phyloP scores from a whole-genome alignment of 768 basidiomycete genomes.

The Termitomyces sp. region DNA sequence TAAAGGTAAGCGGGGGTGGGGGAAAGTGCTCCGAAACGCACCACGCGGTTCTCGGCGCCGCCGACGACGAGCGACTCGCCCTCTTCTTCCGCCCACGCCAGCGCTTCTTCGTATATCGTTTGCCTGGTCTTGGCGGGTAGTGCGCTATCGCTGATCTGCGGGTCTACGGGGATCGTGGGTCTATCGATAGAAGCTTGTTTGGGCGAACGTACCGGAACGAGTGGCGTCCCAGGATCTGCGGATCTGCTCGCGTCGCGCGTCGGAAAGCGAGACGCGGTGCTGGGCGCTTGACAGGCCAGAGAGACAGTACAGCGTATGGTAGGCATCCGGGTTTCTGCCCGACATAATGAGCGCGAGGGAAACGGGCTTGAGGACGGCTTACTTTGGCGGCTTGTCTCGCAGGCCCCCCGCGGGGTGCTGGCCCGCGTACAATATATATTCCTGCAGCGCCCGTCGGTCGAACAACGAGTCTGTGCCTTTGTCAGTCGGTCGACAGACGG shows the following conservation, averaged over 20 bases:
- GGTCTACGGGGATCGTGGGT: constrained; percentile 22
- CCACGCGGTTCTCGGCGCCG: constrained; percentile 55
- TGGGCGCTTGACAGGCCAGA: constrained; percentile 88
- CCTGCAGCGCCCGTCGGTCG: constrained; percentile 71
- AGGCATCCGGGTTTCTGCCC: constrained; percentile 78
- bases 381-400: constrained; percentile 96
- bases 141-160: constrained; percentile 28
- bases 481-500: not conserved
- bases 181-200: too few relatives aligned
- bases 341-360: not conserved
- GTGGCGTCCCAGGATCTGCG: constrained; percentile 30
- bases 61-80: constrained; percentile 54
- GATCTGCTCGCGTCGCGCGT: constrained; percentile 27
- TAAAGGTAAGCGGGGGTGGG: not conserved
- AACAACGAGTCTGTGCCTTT: constrained; percentile 36
- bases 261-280: constrained; percentile 59
- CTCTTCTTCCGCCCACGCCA: constrained; percentile 68
- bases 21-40: constrained; percentile 27
- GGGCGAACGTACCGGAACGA: not conserved
- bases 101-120: constrained; percentile 43
- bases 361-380: constrained; percentile 18
- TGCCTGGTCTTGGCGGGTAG: constrained; percentile 16
- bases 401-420: constrained; percentile 85
- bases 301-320: constrained; percentile 92
- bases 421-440: constrained; percentile 81